Evolutionary conservation across 23 red algal species (phyloP).

Genomic region (Gracilaria vermiculophylla): DNA sequence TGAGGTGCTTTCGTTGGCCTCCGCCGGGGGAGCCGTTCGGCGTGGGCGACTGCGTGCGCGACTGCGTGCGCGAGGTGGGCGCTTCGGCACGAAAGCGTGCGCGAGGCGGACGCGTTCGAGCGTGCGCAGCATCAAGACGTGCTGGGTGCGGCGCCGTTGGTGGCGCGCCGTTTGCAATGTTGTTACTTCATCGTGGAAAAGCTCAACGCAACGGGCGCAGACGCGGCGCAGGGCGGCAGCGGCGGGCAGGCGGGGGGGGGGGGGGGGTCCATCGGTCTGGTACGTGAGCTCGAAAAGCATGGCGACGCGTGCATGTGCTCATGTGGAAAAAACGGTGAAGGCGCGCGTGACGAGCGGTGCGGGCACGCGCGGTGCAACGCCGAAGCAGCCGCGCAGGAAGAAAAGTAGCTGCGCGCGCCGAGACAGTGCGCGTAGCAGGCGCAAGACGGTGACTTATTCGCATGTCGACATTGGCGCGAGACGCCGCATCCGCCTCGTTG

Average conservation of each 20-base stretch:
- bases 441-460: not conserved
- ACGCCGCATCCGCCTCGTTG: not conserved
- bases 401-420: no score
- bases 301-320: not conserved
- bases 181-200: slow-evolving; percentile 9
- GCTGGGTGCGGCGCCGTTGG: not conserved
- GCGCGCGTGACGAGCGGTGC: no score
- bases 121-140: not conserved
- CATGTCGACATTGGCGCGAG: not conserved
- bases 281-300: not conserved
- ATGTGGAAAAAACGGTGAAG: no score
- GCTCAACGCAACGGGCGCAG: no score
- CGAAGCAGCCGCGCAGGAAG: no score
- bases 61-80: no score
- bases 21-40: no score
- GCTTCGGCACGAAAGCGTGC: not conserved
- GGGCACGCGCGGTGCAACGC: no score
- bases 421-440: not conserved
- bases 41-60: no score
- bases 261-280: not conserved
- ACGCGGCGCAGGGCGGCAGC: no score
- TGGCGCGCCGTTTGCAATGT: not conserved
- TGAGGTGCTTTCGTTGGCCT: no score
- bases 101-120: not conserved
- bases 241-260: no score